A percentile compares a stretch with the other conserved stretches of the same genome.
Evolutionary conservation across 306 rosid genomes (phyloP).

Genomic region (Astragalus membranaceus): DNA sequence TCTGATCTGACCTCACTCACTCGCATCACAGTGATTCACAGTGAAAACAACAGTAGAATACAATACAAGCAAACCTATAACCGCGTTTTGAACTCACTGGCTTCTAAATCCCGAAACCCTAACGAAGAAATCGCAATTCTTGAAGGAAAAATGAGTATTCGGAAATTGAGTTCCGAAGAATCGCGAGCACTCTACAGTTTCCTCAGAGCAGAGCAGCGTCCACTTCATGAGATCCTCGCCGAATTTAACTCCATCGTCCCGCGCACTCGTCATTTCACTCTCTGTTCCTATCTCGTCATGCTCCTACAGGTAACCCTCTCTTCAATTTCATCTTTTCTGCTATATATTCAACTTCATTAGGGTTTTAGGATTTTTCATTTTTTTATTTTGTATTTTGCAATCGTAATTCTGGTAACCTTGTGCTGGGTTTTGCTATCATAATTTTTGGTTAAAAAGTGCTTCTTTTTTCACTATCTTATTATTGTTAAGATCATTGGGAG

Average conservation of each 20-base stretch:
- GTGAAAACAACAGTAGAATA: not conserved
- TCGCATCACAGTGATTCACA: not conserved
- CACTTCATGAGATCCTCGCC: conserved; percentile 52
- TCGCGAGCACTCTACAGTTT: conserved; percentile 43
- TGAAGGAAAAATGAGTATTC: conserved; percentile 29
- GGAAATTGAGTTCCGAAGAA: conserved; percentile 51
- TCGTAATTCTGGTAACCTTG: not conserved
- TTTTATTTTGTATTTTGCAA: not conserved
- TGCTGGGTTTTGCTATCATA: not conserved
- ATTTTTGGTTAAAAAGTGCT: not conserved
- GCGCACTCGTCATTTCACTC: conserved; percentile 44
- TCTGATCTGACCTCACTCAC: not conserved
- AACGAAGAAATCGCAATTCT: not conserved
- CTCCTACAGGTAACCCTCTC: conserved; percentile 49
- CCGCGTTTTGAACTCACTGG: not conserved
- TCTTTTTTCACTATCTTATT: too few species aligned
- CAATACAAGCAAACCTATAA: not conserved
- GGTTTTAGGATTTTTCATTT: conserved; percentile 16
- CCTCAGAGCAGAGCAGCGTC: conserved; percentile 53
- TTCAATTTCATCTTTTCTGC: not conserved
- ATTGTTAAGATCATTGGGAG: not conserved
- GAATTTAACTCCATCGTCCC: conserved; percentile 59
- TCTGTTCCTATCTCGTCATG: conserved; percentile 59
- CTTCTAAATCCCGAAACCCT: conserved; percentile 15
- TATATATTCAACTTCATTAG: not conserved